Evolutionary conservation across 257 asterid species (phyloP).

Genomic region (Osmanthus fragrans): DNA sequence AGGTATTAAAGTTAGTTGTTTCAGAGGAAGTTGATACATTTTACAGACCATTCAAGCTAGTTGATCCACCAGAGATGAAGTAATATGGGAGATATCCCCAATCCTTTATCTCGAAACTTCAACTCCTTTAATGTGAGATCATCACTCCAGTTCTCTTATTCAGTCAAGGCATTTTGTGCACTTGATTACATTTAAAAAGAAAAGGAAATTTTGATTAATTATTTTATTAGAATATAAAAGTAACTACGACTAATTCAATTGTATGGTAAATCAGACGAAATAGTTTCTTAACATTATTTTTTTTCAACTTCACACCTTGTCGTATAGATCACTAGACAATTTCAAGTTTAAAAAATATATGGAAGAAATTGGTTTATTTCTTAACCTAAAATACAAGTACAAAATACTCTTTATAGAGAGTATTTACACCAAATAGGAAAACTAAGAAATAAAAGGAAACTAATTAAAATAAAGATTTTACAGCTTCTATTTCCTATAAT

Average conservation of each 20-base stretch:
- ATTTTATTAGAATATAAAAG: background rate
- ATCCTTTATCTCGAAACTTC: background rate
- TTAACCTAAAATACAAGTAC: too few relatives aligned
- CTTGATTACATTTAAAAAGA: background rate
- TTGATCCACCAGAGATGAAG: background rate
- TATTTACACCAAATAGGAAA: too few relatives aligned
- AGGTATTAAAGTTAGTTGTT: background rate
- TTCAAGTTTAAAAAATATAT: too few relatives aligned
- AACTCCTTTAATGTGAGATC: background rate
- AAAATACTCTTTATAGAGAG: too few relatives aligned
- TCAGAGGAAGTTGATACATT: background rate
- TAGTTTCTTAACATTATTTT: background rate
- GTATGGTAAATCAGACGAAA: background rate
- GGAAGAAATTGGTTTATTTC: too few relatives aligned
- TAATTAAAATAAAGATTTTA: too few relatives aligned
- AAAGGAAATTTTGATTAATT: background rate
- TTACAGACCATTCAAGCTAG: background rate
- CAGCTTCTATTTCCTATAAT: too few relatives aligned
- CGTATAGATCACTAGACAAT: background rate
- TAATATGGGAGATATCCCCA: background rate
- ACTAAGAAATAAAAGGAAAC: too few relatives aligned
- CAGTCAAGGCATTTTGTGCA: slow-evolving; percentile 2
- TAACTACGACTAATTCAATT: background rate
- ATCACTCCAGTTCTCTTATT: background rate
- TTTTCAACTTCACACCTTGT: background rate